A percentile compares a stretch with the other conserved stretches of the same genome.
phyloP scores from a whole-genome alignment of 2,329 filamentous ascomycete genomes.

The Arthrobotrys megalospora region DNA sequence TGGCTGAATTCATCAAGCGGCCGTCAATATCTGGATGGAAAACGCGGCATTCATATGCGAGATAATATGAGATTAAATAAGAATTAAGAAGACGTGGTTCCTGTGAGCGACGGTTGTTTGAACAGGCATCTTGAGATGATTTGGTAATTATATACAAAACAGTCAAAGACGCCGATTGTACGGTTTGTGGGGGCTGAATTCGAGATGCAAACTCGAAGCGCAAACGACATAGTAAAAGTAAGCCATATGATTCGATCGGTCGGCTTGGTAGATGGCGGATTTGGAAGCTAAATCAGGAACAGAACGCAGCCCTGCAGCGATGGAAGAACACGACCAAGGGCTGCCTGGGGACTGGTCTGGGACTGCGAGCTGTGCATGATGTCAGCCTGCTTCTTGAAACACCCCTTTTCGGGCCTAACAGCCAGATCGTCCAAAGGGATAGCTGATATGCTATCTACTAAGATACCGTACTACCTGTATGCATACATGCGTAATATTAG shows the following conservation, averaged over 20 bases:
- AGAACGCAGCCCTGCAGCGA: constrained; percentile 6
- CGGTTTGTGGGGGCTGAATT: constrained; percentile 17
- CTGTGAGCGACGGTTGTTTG: background rate
- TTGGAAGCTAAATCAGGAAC: constrained; percentile 48
- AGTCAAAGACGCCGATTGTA: constrained; percentile 1
- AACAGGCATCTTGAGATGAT: background rate
- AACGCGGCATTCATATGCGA: constrained; percentile 30
- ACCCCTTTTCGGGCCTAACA: constrained; percentile 37
- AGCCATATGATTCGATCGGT: constrained; percentile 21
- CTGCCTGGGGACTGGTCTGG: constrained; percentile 1
- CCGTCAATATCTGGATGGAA: constrained; percentile 14
- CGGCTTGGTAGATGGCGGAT: constrained; percentile 1
- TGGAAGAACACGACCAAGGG: background rate
- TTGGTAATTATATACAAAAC: constrained; percentile 4
- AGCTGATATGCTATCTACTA: no score
- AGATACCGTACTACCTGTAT: background rate
- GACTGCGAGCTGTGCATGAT: constrained; percentile 36
- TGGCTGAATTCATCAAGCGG: background rate
- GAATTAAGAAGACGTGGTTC: background rate
- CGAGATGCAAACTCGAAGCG: background rate
- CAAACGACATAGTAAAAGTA: background rate
- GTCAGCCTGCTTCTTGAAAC: constrained; percentile 58
- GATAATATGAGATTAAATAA: background rate
- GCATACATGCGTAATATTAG: constrained; percentile 6
- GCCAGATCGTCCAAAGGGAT: background rate